phyloP scores from a whole-genome alignment of 768 basidiomycete species.

The Russula sp. region DNA sequence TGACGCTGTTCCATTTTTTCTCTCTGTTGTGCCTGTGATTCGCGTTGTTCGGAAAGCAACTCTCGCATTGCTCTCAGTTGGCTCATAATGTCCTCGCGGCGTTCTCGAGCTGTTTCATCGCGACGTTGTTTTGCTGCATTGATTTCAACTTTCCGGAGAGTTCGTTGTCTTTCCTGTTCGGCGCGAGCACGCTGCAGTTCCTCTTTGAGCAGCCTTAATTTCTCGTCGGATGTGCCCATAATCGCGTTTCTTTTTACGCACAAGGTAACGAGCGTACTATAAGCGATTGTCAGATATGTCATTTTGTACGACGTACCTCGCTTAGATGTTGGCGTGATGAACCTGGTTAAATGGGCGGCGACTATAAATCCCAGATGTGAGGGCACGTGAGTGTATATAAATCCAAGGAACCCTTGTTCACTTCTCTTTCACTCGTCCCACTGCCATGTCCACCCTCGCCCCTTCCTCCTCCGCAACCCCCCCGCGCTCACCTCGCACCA shows the following conservation, averaged over 20 bases:
- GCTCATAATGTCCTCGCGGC: conserved; percentile 16
- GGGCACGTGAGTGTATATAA: conserved; percentile 12
- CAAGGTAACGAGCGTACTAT: neutral
- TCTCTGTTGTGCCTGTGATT: conserved; percentile 3
- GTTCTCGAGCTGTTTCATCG: conserved; percentile 3
- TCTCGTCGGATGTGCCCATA: conserved; percentile 13
- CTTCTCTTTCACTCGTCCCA: neutral
- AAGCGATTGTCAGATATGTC: neutral
- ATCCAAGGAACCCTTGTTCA: neutral
- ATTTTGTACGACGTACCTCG: conserved; percentile 3
- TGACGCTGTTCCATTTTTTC: conserved; percentile 11
- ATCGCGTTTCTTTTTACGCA: conserved; percentile 1
- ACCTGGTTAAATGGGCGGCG: neutral
- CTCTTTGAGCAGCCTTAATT: conserved; percentile 4
- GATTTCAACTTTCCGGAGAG: neutral
- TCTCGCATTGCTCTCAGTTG: conserved; percentile 16
- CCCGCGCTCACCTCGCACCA: conserved; percentile 19
- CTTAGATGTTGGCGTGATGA: neutral
- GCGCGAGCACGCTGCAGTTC: conserved; percentile 15
- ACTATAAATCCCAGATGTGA: neutral
- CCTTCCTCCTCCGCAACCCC: neutral
- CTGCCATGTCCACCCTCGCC: conserved; percentile 15
- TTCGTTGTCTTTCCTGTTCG: conserved; percentile 11
- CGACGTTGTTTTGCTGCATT: conserved; percentile 1
- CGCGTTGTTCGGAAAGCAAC: neutral